These are phyloP conservation scores for Kingdonia uniflora DNA, from an alignment of 164 flowering plant genomes.

Conservation along the genomic window DNA sequence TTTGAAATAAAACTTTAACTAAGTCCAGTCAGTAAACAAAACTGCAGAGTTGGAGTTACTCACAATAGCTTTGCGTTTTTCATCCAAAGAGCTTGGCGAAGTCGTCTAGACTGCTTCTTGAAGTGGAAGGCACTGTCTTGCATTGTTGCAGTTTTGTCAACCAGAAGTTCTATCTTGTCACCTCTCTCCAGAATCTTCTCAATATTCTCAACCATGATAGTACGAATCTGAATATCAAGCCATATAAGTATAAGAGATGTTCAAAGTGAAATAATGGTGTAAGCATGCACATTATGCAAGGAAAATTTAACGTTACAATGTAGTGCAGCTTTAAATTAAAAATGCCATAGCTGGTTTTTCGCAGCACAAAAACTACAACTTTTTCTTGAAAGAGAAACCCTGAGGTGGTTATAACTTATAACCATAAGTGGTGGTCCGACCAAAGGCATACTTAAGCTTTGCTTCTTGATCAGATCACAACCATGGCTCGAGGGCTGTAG, in stretches of 20 bases:
- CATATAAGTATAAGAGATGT: not conserved
- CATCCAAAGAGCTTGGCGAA: constrained; percentile 89
- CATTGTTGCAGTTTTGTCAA: constrained; percentile 95
- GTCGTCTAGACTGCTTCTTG: constrained; percentile 84
- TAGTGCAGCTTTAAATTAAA: no score
- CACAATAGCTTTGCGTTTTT: constrained; percentile 94
- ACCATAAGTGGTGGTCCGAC: no score
- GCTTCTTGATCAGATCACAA: no score
- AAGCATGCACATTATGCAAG: not conserved
- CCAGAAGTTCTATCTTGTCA: constrained; percentile 90
- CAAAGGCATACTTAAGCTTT: no score
- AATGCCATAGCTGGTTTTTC: no score
- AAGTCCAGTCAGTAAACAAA: no score
- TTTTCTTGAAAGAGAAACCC: no score
- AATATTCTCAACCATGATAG: constrained; percentile 95
- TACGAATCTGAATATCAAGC: constrained; percentile 51
- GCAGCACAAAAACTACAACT: no score
- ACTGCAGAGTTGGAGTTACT: constrained; percentile 19
- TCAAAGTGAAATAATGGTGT: not conserved
- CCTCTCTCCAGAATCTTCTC: constrained; percentile 96
- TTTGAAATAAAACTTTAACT: no score
- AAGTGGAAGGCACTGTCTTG: constrained; percentile 93
- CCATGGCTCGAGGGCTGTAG: no score
- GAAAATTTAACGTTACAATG: no score
- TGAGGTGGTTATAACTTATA: no score